phyloP scores from a whole-genome alignment of 306 rosid genomes.

The Gillenia trifoliata region DNA sequence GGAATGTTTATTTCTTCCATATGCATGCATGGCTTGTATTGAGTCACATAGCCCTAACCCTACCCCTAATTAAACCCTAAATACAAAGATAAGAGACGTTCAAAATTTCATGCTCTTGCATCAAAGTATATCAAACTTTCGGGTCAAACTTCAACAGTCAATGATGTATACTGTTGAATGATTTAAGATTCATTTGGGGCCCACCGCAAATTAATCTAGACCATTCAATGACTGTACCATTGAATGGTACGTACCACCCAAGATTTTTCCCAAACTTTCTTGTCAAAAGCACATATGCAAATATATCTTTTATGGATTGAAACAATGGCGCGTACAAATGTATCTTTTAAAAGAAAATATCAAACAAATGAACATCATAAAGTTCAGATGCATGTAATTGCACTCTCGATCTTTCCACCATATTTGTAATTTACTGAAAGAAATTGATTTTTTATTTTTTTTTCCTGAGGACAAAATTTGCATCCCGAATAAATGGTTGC shows the following conservation, averaged over 20 bases:
- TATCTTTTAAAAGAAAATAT: not conserved
- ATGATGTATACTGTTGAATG: too few relatives aligned
- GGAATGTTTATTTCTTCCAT: too few relatives aligned
- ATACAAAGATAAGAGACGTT: not conserved
- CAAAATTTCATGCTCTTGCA: not conserved
- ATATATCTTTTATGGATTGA: too few relatives aligned
- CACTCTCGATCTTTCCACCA: too few relatives aligned
- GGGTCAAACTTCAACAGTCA: too few relatives aligned
- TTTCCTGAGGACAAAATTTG: not conserved
- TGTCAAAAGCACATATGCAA: not conserved
- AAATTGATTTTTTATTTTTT: too few relatives aligned
- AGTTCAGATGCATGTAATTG: not conserved
- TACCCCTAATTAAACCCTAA: too few relatives aligned
- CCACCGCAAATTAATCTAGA: too few relatives aligned
- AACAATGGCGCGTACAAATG: not conserved
- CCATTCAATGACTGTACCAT: too few relatives aligned
- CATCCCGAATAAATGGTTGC: not conserved
- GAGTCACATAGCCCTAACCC: not conserved
- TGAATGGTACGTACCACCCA: too few relatives aligned
- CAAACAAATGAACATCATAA: not conserved
- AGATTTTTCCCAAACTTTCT: not conserved
- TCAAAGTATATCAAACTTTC: not conserved
- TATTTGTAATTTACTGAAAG: too few relatives aligned
- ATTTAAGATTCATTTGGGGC: too few relatives aligned
- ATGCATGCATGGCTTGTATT: not conserved